Evolutionary conservation across 352 stramenopile genomes (phyloP).

Genomic region (Pelagophyceae sp.): DNA sequence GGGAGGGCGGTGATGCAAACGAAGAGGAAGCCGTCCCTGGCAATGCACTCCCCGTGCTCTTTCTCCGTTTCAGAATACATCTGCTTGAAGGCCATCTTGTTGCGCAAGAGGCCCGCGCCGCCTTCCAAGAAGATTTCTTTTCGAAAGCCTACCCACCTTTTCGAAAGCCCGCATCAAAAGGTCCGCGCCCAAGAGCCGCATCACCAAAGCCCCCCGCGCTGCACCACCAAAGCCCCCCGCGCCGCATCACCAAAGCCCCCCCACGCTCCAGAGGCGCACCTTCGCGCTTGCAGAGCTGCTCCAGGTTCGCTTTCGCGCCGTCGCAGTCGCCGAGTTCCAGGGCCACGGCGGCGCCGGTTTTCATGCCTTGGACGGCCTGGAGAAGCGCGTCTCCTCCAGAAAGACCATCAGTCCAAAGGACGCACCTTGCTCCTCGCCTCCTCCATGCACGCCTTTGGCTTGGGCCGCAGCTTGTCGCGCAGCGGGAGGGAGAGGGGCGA

Average conservation of each 20-base stretch:
- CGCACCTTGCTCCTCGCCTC: conserved; percentile 18
- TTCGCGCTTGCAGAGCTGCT: background rate
- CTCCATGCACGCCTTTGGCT: conserved; percentile 29
- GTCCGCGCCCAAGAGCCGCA: too few species aligned
- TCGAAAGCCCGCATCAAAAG: too few species aligned
- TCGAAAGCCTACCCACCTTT: background rate
- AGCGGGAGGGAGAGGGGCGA: conserved; percentile 23
- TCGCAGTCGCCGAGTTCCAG: conserved; percentile 24
- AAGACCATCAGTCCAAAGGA: too few species aligned
- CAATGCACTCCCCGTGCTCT: conserved; percentile 25
- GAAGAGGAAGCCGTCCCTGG: conserved; percentile 23
- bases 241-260: too few species aligned
- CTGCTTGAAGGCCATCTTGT: conserved; percentile 25
- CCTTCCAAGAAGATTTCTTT: conserved; percentile 24
- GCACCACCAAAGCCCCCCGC: too few species aligned
- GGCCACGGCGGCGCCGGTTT: conserved; percentile 22
- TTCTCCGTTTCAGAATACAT: conserved; percentile 27
- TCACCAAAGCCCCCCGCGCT: too few species aligned
- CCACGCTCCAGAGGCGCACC: too few species aligned
- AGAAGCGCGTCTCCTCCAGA: too few species aligned
- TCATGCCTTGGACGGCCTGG: conserved; percentile 26
- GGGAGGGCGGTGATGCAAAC: conserved; percentile 22
- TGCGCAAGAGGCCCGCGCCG: conserved; percentile 24
- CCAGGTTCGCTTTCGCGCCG: background rate
- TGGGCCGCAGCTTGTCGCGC: conserved; percentile 23